A percentile compares a stretch with the other conserved stretches of the same genome.
Evolutionary conservation across 2,329 filamentous ascomycete species (phyloP).

Genomic region (Aspergillus piperis): DNA sequence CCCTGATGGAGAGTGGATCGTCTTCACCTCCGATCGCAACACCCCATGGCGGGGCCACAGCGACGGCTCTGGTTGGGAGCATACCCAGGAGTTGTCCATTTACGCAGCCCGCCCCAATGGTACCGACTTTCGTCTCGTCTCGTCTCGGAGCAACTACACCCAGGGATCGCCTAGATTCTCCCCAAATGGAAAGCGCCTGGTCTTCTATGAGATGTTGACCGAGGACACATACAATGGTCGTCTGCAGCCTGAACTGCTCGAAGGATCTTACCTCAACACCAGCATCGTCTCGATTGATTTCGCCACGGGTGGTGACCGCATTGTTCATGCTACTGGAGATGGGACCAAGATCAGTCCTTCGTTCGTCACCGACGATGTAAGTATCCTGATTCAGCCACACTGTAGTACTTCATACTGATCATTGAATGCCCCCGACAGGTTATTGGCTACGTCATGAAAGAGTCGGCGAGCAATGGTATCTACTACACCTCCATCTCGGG

Average conservation of each 20-base stretch:
- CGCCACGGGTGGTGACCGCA: conserved; percentile 38
- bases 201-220: conserved; percentile 44
- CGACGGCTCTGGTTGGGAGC: conserved; percentile 43
- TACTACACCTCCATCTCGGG: conserved; percentile 24
- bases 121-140: conserved; percentile 39
- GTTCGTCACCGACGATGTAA: too few species aligned
- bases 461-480: conserved; percentile 28
- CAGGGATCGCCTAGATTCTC: conserved; percentile 45
- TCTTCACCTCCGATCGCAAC: conserved; percentile 46
- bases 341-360: too few species aligned
- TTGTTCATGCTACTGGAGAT: conserved; percentile 13
- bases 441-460: conserved; percentile 26
- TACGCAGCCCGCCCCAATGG: conserved; percentile 44
- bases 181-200: conserved; percentile 36
- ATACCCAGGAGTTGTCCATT: conserved; percentile 44
- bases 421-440: too few species aligned
- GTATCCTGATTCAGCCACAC: too few species aligned
- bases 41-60: conserved; percentile 46
- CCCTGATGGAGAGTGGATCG: conserved; percentile 46
- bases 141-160: conserved; percentile 35
- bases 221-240: conserved; percentile 45
- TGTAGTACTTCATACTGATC: too few species aligned
- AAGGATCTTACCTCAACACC: conserved; percentile 15
- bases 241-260: conserved; percentile 17
- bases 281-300: conserved; percentile 41